Evolutionary conservation across 75 land plant species (phyloP).

Genomic region (Isoetes taiwanensis): DNA sequence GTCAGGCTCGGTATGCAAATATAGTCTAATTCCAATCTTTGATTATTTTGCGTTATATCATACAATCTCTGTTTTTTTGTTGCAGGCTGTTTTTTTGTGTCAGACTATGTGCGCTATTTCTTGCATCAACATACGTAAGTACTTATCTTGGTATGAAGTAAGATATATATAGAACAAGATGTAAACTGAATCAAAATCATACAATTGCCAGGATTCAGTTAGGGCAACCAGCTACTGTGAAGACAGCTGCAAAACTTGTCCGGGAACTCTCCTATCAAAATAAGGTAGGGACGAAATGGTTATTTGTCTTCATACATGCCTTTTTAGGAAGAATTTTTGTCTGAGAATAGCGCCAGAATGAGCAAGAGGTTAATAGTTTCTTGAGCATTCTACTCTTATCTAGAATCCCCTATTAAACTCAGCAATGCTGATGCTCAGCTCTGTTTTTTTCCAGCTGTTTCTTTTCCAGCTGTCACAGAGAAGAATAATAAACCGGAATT

Average conservation of each 20-base stretch:
- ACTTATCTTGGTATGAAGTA: neutral
- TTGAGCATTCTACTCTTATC: no score
- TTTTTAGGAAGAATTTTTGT: no score
- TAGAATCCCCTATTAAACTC: no score
- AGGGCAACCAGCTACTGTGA: constrained; percentile 90
- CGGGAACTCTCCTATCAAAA: constrained; percentile 62
- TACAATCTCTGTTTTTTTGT: neutral
- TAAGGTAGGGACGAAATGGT: no score
- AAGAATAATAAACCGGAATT: no score
- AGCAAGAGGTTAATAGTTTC: no score
- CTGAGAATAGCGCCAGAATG: no score
- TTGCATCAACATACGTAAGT: constrained; percentile 94
- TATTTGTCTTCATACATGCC: no score
- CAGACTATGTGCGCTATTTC: constrained; percentile 90
- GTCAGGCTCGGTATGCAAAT: constrained; percentile 72
- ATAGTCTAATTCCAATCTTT: neutral
- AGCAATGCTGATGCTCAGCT: no score
- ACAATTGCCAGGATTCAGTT: constrained; percentile 92
- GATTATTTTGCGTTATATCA: neutral
- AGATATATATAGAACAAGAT: neutral
- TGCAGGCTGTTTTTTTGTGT: constrained; percentile 78
- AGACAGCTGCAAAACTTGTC: constrained; percentile 73
- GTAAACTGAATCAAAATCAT: no score
- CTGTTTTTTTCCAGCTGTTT: no score
- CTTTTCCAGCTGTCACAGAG: no score